Evolutionary conservation across 805 yeast genomes (phyloP), one percentile per base, ranked within the genome.

Genomic region (Kuraishia floccosa): DNA sequence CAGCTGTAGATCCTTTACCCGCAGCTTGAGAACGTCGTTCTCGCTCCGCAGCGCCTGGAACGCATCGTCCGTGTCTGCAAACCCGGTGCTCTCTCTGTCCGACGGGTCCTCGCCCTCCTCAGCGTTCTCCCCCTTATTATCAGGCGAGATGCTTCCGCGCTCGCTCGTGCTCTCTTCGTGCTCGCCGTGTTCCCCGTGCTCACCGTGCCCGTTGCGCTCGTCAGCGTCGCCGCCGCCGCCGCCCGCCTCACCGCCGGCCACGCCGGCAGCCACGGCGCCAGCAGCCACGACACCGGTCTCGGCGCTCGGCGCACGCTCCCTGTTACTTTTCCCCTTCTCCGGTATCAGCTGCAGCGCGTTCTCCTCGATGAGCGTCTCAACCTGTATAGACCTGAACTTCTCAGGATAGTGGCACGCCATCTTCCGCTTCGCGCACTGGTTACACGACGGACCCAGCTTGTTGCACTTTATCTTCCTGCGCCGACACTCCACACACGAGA

Each of bases 341-440:
- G 17, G 11, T 11, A 26, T 17, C n/a, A 16, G 25, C 11, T 28
- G 20, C n/a, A n/a, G n/a, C 6, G 30, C 25, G 11, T 27, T 39
- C n/a, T 42, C 43, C 5, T 39, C 35, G 16, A 46, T 39, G 5
- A 46, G 27, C 7, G 44, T 39, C 24, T 45, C 49, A 13, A 56
- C 46, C 34, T 50, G 53, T 23, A 63, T 63, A 23, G 67, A 64
- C 32, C 72, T 44, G 36, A 65, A 65, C 12, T 63, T 65, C 3
- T 61, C 47, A 1, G 72, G 72, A 38, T 62, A 65, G 27, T 55
- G 58, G 42, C 72, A 66, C 1, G 41, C 39, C n/a, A 59, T 46
- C 11, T 24, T 11, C 4, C 31, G 10, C 15, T 24, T 30, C 6
- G 24, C 24, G n/a, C 31, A 30, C 22, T 30, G 31, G 23, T 30